Evolutionary conservation across 225 moss, liverwort and hornwort genomes (phyloP), one percentile per base, ranked within the genome.

Genomic region (Physcomitrium patens): DNA sequence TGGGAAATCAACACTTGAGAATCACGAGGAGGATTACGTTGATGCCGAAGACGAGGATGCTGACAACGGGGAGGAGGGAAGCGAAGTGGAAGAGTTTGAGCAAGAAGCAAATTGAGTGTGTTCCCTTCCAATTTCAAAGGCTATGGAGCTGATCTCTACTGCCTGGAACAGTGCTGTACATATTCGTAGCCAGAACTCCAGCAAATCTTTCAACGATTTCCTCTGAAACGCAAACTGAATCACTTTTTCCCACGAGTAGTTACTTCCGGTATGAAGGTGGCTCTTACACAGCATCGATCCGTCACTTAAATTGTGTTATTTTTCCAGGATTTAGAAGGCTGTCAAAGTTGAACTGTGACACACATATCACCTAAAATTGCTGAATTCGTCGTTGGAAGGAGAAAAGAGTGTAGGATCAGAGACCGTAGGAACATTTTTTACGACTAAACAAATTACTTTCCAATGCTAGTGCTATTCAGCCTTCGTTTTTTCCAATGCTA

Each of bases 41-140:
- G 96, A 93, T 74, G 94, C 83, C 10, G 97, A 99, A 72, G 91
- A 95, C 17, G 95, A 99, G 67, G 95, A 96, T 63, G 95, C 65
- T 14, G 93, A 93, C 83, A 91, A 99, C 28, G 91, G 83, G 7
- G 97, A 90, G 70, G 97, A 93, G 78, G 95, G 93, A 31, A 95
- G 94, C 60, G 97, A 99, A 84, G 97, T 73, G 69, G 88, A 88
- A 77, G 88, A 88, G 69, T 88, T 88, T 48, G 85, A 88, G 80
- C 83, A 88, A 79, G 88, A 88, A 81, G 88, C 81, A 0, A 85
- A 82, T 15, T 88, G 67, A 88, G 10, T 56, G 15, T 11, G 5
- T 5, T 12, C 49, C 49, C 12, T 15, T 12, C 49, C 24, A 31
- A 47, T 67, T 37, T 37, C 7, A 37, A 37, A 37, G 31, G 2